Evolutionary conservation across 2,329 filamentous ascomycete genomes (phyloP), one percentile per base, ranked within the genome.

Genomic region (Blumeriella jaapii): DNA sequence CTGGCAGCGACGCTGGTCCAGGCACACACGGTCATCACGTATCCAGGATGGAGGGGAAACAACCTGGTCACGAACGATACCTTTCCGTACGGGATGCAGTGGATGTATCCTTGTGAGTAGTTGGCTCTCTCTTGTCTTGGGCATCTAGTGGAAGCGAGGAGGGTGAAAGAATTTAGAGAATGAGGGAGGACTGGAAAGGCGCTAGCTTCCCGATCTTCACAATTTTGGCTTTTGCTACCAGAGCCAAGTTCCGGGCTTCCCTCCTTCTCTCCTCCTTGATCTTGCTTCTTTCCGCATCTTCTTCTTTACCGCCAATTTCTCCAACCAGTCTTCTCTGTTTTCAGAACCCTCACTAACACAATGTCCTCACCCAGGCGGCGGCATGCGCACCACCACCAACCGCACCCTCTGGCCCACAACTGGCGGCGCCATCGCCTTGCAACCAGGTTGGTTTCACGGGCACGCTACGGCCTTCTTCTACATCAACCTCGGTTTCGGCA

Each of bases 361-460:
- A 11, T 18, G 15, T 24, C 52, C 23, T 51, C 22, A 9, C 7
- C 4, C 22, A 95, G 89, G 89, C 57, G 91, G 91, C 39, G 91
- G 91, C 42, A 76, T 89, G 64, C 65, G 67, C 29, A 71, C 74
- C 23, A 82, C 83, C 0, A 68, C 61, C 28, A 96, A 98, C 62
- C 77, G 89, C 44, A 94, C 91, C 10, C 83, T 80, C 62, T 96
- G 91, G 91, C 87, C 91, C 11, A 69, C 85, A 31, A 73, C 63
- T 18, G 91, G 91, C 48, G 91, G 91, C 43, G 85, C 86, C n/a
- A 54, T 98, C 41, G 72, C 85, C 31, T 70, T 95, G 52, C 89
- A 96, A 55, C 91, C 91, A 0, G 91, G 89, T 53, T 96, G 91
- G 91, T 95, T 95, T 65, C 76, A 78, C 39, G 91, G 91, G 45